A percentile compares a stretch with the other conserved stretches of the same genome.
phyloP scores from a whole-genome alignment of 352 stramenopile species.

The Phytophthora hybrid region DNA sequence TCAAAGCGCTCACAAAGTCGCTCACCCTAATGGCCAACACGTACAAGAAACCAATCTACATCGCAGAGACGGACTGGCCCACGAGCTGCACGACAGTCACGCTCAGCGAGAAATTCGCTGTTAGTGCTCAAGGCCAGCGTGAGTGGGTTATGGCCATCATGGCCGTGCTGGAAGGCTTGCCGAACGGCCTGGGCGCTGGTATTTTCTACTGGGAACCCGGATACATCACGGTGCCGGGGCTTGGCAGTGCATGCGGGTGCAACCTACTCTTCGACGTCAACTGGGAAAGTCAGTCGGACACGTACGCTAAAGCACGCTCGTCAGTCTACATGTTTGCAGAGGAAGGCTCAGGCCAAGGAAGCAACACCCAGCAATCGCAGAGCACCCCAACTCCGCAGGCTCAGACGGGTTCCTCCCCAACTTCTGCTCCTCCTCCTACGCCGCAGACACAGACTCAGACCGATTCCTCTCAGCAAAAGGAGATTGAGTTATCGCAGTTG shows the following conservation, averaged over 20 bases:
- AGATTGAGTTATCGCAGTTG: slow-evolving; percentile 15
- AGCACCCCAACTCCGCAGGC: background rate
- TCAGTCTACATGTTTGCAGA: slow-evolving; percentile 39
- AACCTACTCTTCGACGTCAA: slow-evolving; percentile 47
- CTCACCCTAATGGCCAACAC: slow-evolving; percentile 36
- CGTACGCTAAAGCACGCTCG: slow-evolving; percentile 34
- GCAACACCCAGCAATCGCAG: slow-evolving; percentile 1
- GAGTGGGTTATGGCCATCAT: slow-evolving; percentile 41
- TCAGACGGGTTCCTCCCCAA: background rate
- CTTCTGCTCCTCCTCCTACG: background rate
- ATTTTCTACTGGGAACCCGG: slow-evolving; percentile 52
- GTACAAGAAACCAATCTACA: slow-evolving; percentile 45
- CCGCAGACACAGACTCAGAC: background rate
- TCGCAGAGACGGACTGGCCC: slow-evolving; percentile 45
- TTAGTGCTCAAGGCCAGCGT: slow-evolving; percentile 35
- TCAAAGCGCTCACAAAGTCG: slow-evolving; percentile 37
- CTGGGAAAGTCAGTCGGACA: slow-evolving; percentile 34
- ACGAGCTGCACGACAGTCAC: slow-evolving; percentile 38
- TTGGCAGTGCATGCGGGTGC: slow-evolving; percentile 40
- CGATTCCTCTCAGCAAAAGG: background rate
- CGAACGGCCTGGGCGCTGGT: slow-evolving; percentile 34
- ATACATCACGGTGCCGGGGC: slow-evolving; percentile 35
- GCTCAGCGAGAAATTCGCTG: slow-evolving; percentile 34
- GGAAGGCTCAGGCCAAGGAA: background rate
- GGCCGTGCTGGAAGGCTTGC: slow-evolving; percentile 33